phyloP scores from a whole-genome alignment of 768 basidiomycete genomes.

The Pholiota conissans region DNA sequence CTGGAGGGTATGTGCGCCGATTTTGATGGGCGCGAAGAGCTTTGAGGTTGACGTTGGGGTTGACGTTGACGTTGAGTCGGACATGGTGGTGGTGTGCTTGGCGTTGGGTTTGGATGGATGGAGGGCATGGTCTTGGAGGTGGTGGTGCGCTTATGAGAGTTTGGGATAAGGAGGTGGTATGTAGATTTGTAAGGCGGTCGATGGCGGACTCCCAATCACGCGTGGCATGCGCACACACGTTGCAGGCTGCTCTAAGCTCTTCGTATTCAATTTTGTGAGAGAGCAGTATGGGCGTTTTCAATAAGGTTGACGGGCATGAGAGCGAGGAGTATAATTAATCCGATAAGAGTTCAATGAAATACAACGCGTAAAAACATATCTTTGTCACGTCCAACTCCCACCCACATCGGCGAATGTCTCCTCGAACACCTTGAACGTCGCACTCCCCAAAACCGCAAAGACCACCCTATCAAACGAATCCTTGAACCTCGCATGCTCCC shows the following conservation, averaged over 20 bases:
- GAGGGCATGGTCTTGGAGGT: not conserved
- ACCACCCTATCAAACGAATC: constrained; percentile 60
- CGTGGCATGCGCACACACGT: not conserved
- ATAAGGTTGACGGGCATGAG: too few relatives aligned
- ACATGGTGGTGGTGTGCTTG: too few relatives aligned
- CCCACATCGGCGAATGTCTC: constrained; percentile 16
- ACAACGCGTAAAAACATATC: not conserved
- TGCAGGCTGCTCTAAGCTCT: not conserved
- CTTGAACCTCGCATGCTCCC: constrained; percentile 49
- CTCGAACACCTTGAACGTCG: constrained; percentile 24
- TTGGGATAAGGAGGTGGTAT: not conserved
- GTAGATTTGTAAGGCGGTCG: not conserved
- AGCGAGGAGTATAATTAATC: not conserved
- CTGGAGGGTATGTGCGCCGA: constrained; percentile 40
- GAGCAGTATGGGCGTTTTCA: too few relatives aligned
- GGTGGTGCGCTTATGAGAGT: not conserved
- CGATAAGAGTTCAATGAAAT: not conserved
- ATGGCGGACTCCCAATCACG: too few relatives aligned
- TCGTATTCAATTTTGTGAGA: too few relatives aligned
- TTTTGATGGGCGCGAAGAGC: constrained; percentile 47
- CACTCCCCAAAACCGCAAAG: constrained; percentile 51
- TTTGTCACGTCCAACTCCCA: not conserved
- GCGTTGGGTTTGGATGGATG: not conserved
- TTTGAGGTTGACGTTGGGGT: constrained; percentile 10
- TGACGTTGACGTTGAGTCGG: too few relatives aligned